These are phyloP conservation scores for Aspergillus ruber DNA, from an alignment of 2,329 filamentous ascomycete genomes.

Conservation along the genomic window DNA sequence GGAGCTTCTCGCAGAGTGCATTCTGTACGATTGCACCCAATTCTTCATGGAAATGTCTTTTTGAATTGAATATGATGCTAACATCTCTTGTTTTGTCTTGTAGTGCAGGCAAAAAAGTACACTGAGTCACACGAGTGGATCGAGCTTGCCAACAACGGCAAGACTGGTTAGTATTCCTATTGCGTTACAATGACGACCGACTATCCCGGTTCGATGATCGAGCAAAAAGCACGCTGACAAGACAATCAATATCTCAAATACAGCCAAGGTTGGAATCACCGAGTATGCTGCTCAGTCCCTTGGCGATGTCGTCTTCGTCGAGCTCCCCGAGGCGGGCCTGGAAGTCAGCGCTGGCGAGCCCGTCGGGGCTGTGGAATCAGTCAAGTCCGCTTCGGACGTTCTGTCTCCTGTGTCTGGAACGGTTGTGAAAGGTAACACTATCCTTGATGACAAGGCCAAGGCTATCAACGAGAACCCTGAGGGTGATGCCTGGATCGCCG, in stretches of 20 bases:
- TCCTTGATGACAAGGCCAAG: constrained; percentile 76
- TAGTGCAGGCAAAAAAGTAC: constrained; percentile 64
- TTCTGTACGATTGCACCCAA: constrained; percentile 25
- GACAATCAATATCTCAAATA: constrained; percentile 1
- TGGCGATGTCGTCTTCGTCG: constrained; percentile 94
- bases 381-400: constrained; percentile 98
- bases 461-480: constrained; percentile 88
- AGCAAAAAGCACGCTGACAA: background rate
- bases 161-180: constrained; percentile 51
- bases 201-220: too few relatives aligned
- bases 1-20: constrained; percentile 38
- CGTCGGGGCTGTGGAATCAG: constrained; percentile 92
- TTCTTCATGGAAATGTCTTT: constrained; percentile 3
- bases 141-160: constrained; percentile 75
- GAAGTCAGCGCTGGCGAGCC: constrained; percentile 70
- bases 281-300: constrained; percentile 86
- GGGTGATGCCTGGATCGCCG: constrained; percentile 87
- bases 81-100: constrained; percentile 12
- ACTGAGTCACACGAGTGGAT: constrained; percentile 99
- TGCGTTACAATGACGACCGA: background rate
- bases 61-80: constrained; percentile 12
- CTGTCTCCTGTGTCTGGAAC: constrained; percentile 77
- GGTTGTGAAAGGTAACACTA: constrained; percentile 65
- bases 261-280: constrained; percentile 73
- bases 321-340: constrained; percentile 69